These are phyloP conservation scores for Fusarium pseudonygamai DNA, from an alignment of 2,329 filamentous ascomycete species.

Conservation along the genomic window DNA sequence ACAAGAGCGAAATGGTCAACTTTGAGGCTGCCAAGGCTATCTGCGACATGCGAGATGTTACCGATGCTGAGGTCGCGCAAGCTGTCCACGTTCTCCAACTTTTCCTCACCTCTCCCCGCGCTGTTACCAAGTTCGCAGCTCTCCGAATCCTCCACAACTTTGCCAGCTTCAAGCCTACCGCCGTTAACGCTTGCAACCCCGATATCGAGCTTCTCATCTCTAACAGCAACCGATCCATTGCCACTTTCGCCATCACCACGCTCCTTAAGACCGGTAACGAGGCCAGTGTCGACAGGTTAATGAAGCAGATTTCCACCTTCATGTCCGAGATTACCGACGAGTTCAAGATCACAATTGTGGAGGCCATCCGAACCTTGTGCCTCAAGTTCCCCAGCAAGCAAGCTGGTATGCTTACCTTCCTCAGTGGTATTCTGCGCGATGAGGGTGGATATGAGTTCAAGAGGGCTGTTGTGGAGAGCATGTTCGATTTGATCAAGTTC, in stretches of 20 bases:
- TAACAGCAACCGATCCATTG: conserved; percentile 96
- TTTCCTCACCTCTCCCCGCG: conserved; percentile 93
- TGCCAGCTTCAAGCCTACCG: conserved; percentile 93
- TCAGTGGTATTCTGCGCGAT: conserved; percentile 94
- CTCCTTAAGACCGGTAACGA: conserved; percentile 98
- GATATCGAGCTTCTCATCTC: conserved; percentile 98
- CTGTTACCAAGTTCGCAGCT: conserved; percentile 96
- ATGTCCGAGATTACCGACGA: conserved; percentile 99
- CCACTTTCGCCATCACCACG: conserved; percentile 97
- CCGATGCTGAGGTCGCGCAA: conserved; percentile 89
- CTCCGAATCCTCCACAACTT: conserved; percentile 97
- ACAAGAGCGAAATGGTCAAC: conserved; percentile 99
- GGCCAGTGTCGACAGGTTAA: conserved; percentile 92
- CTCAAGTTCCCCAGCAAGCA: conserved; percentile 99
- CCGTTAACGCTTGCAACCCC: conserved; percentile 92
- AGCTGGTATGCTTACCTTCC: conserved; percentile 95
- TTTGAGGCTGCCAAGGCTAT: conserved; percentile 99
- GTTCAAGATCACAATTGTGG: conserved; percentile 99
- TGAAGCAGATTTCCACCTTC: conserved; percentile 98
- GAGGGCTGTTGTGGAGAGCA: conserved; percentile 95
- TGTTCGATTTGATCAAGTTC: conserved; percentile 99
- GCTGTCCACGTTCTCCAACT: conserved; percentile 95
- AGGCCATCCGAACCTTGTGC: conserved; percentile 95
- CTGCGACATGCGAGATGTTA: conserved; percentile 92
- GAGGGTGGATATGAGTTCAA: conserved; percentile 99